Evolutionary conservation across 306 rosid species (phyloP).

Genomic region (Acacia confusa): DNA sequence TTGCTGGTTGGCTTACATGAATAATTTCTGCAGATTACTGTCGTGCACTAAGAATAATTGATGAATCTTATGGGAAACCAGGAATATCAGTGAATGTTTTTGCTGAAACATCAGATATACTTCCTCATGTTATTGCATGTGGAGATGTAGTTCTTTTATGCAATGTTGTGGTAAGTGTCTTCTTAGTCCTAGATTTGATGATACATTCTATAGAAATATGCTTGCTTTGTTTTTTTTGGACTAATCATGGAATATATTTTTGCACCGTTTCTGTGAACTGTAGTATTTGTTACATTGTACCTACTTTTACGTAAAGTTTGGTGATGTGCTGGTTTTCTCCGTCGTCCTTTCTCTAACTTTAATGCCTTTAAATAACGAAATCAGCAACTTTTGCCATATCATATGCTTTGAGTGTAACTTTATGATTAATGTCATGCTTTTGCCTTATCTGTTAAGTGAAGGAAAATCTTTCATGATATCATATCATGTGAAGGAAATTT

Average conservation of each 20-base stretch:
- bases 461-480: background rate
- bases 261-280: background rate
- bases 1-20: background rate
- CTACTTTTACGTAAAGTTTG: background rate
- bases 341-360: too few species aligned
- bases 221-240: background rate
- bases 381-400: background rate
- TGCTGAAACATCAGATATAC: constrained; percentile 39
- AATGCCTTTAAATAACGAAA: background rate
- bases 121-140: constrained; percentile 50
- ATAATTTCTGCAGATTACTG: constrained; percentile 58
- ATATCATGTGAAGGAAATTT: background rate
- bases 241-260: background rate
- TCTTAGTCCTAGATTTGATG: background rate
- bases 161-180: constrained; percentile 61
- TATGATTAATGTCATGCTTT: too few species aligned
- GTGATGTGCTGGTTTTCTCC: background rate
- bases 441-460: too few species aligned
- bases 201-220: background rate
- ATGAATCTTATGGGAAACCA: constrained; percentile 38
- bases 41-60: constrained; percentile 51
- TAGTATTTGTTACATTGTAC: background rate
- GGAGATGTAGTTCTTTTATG: constrained; percentile 70
- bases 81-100: constrained; percentile 58
- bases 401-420: background rate